Evolutionary conservation across 768 basidiomycete genomes (phyloP), one percentile per base, ranked within the genome.

Genomic region (Termitomyces eurrhizus): DNA sequence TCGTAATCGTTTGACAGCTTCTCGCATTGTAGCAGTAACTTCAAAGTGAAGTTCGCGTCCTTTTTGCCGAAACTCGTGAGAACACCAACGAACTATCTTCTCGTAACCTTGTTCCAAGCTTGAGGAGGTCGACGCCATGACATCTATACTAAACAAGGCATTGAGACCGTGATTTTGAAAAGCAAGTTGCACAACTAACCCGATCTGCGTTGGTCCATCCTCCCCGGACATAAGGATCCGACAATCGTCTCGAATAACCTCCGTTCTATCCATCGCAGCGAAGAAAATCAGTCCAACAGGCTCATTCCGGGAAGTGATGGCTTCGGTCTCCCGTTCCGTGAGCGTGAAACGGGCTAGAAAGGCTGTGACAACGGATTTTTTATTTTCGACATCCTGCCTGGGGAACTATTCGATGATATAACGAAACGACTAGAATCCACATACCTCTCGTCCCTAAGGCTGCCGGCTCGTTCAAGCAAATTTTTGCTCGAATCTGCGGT

Each of bases 311-410:
- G 92, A 93, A 0, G 84, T 85, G 42, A 99, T 78, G 0, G 88
- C 85, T 35, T 88, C 84, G 1, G 83, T 74, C 68, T 98, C 95
- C 13, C 81, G 78, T 1, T 89, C 82, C 4, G 75, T 83, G 14
- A 98, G 83, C 0, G 94, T 97, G 73, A 98, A 99, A 2, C 90
- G 86, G 0, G 81, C 73, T 26, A 99, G 83, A 74, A 99, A 98
- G 13, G 90, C 74, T 1, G 81, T 73, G 3, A 96, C 85, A 62
- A 98, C 86, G 0, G 86, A 82, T 67, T 88, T 85, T 56, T 83
- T 87, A 33, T 83, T 81, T 55, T 90, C 86, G 21, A 92, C 85
- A 54, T 82, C 80, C 66, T 87, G 83, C 68, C 92, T 92, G 58
- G 18, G 11, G 36, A 21, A 52, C 18, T 6, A 35, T 69, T 21